phyloP scores from a whole-genome alignment of 257 asterid genomes.

The Primulina eburnea region DNA sequence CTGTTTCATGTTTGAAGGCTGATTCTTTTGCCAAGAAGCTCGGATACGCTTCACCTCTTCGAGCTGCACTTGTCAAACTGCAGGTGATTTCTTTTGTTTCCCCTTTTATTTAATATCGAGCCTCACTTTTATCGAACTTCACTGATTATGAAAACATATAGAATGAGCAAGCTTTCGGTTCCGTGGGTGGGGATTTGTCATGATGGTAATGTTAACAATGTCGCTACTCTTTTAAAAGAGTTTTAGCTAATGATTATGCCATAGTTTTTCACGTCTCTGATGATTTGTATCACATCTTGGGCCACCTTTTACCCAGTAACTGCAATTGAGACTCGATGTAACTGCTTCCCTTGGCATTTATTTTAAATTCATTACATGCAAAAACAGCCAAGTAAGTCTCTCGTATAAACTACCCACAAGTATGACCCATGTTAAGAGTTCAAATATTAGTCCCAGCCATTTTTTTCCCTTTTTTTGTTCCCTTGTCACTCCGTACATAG shows the following conservation, averaged over 20 bases:
- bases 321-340: not conserved
- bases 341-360: not conserved
- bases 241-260: not conserved
- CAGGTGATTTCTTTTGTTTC: slow-evolving; percentile 53
- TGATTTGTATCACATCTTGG: not conserved
- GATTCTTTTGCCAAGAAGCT: slow-evolving; percentile 95
- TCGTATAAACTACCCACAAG: not conserved
- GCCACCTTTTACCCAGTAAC: not conserved
- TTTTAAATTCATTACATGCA: not conserved
- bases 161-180: not conserved
- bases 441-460: not conserved
- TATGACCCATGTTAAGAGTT: not conserved
- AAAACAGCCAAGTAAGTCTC: not conserved
- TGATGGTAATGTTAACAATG: not conserved
- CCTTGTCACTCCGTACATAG: not conserved
- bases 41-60: slow-evolving; percentile 74
- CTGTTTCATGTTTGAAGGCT: slow-evolving; percentile 50
- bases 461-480: too few species aligned
- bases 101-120: not conserved
- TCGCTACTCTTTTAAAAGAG: not conserved
- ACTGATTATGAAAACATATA: not conserved
- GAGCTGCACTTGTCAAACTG: slow-evolving; percentile 88
- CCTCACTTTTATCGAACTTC: not conserved
- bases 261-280: not conserved
- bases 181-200: not conserved